Base-by-base conservation (phyloP, 2,329 filamentous ascomycete genomes). In the Dryadomyces quercus-mongolicae region DNA sequence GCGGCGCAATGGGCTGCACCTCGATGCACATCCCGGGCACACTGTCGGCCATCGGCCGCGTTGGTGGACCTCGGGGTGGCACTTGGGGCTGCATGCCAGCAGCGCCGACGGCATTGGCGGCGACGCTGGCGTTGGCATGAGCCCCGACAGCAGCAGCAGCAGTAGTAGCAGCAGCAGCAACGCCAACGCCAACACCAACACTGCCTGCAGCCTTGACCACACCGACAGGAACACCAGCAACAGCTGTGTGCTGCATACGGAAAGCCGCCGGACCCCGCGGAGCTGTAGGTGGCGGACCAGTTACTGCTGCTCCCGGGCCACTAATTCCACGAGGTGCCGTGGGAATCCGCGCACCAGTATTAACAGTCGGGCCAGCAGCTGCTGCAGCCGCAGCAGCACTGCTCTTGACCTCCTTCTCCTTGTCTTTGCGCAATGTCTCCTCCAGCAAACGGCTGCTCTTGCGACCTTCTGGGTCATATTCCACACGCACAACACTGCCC, bases 381-480 rank as follows among this genome's bases (percentile, higher is more conserved):
- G 25, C 15, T 2, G 57, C 40, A 36, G 54, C 45, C 2, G 54
- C 49, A 9, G 52, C 49, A 5, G 49, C 51, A 5, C 42, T 40
- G 5, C 25, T 48, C 64, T 31, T 31, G 25, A 31, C 25, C 8
- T 31, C 25, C 25, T 82, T 81, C 56, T 82, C 79, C 58, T 80
- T 79, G 58, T 84, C 84, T 57, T 80, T 81, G 62, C 82, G 85
- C 55, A 96, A 75, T 34, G 83, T 79, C 55, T 81, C 81, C 57
- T 91, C 83, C 44, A 96, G 78, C 74, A 94, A 81, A 54, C 82
- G 83, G 54, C 83, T 80, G 64, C 90, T 95, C 64, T 86, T 86
- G 56, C 84, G 80, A 5, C 93, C 91, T 65, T 96, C 90, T 1
- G 89, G 84, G 70, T 98, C 93, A 60, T 90, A 85, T 64, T 94